Evolutionary conservation across 139 green algal genomes (phyloP).

Genomic region (Coccomyxa sp.): DNA sequence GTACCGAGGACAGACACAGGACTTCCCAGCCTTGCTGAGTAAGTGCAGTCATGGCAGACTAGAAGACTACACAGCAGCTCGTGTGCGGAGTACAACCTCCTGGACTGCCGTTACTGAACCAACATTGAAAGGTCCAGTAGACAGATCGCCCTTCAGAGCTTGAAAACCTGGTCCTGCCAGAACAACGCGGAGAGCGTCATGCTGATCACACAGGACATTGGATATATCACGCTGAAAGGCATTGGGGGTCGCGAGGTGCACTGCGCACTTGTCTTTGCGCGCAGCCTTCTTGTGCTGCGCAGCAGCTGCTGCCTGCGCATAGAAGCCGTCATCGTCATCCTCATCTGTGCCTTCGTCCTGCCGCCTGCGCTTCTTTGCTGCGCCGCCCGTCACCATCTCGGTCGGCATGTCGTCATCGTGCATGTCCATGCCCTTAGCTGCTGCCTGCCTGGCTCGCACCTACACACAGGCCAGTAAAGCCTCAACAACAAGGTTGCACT

Average conservation of each 20-base stretch:
- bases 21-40: no score
- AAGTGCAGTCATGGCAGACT: no score
- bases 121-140: no score
- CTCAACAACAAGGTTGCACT: no score
- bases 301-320: conserved; percentile 22
- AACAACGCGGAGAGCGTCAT: neutral
- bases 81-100: no score
- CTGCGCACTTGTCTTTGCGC: conserved; percentile 29
- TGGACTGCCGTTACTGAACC: no score
- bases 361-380: conserved; percentile 10
- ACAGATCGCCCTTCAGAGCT: neutral
- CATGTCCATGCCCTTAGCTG: neutral
- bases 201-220: neutral
- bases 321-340: neutral
- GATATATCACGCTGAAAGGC: no score
- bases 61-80: no score
- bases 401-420: neutral
- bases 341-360: conserved; percentile 76
- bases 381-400: neutral
- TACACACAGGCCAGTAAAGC: no score
- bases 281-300: conserved; percentile 51
- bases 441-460: no score
- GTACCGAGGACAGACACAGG: no score
- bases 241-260: no score
- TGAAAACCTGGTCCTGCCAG: neutral